Evolutionary conservation across 805 yeast genomes (phyloP), one percentile per base, ranked within the genome.

Genomic region (Starmerella kuoi): DNA sequence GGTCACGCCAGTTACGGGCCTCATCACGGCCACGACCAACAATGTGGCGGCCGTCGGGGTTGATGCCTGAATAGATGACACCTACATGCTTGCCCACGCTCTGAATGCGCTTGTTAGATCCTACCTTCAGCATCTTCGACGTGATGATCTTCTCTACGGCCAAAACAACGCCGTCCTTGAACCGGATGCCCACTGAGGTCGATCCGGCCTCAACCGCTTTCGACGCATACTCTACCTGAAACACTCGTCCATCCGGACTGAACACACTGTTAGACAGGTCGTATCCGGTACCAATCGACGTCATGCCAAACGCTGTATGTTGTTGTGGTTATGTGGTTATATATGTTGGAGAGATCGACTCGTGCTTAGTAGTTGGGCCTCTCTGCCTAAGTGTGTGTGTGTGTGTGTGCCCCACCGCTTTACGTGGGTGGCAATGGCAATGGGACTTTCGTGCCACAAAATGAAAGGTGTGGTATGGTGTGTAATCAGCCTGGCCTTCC

Each of bases 241-340:
- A 91, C 35, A 52, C 60, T 63, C 70, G 66, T 57, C 73, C 71
- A 58, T 55, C 58, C 35, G 88, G 88, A 42, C 85, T 77, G 67
- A 91, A 91, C 48, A 88, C 95, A 66, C 94, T 79, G 68, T 91
- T 91, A 26, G 96, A 85, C 59, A 91, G 77, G 71, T 91, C 99
- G 76, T 91, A 91, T 17, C 99, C 99, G 23, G 99, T 91, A 55
- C 99, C 99, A 55, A 91, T 87, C 36, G 98, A 91, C 31, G 97
- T 81, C 88, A 55, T 55, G 35, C 35, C 40, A 17, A 19, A 24
- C 19, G 6, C 17, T 17, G 14, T 30, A 19, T 30, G 32, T 35
- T 5, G 38, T n/a, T n/a, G n/a, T n/a, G n/a, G n/a, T n/a, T n/a
- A n/a, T n/a, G n/a, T n/a, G n/a, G n/a, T n/a, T n/a, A n/a, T n/a